Evolutionary conservation across 805 yeast species (phyloP).

Genomic region (Suhomyces faveliae): DNA sequence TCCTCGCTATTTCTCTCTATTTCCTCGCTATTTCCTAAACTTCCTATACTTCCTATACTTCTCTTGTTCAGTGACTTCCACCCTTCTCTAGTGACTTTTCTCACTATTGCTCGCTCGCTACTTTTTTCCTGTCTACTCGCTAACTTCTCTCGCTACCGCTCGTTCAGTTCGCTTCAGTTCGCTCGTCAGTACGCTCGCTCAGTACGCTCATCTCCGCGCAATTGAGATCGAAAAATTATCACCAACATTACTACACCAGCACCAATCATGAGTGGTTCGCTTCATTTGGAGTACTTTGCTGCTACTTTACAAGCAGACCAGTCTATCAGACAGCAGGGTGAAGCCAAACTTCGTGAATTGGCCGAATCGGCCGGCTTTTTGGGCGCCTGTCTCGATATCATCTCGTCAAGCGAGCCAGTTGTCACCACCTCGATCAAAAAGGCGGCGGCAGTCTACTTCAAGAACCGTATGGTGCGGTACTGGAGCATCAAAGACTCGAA

Average conservation of each 20-base stretch:
- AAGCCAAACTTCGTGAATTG: slow-evolving; percentile 58
- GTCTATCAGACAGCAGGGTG: slow-evolving; percentile 63
- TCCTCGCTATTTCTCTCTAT: no score
- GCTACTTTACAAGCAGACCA: slow-evolving; percentile 75
- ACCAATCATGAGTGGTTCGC: slow-evolving; percentile 59
- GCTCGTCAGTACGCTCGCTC: no score
- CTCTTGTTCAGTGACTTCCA: no score
- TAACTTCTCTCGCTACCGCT: not conserved
- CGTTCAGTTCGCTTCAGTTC: no score
- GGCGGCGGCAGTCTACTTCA: slow-evolving; percentile 81
- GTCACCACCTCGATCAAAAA: slow-evolving; percentile 44
- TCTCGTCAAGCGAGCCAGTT: slow-evolving; percentile 43
- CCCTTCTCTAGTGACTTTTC: no score
- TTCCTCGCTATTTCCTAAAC: no score
- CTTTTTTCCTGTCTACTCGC: no score
- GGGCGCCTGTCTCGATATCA: slow-evolving; percentile 78
- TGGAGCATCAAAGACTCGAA: slow-evolving; percentile 46
- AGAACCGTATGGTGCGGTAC: slow-evolving; percentile 63
- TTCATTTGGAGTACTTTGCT: slow-evolving; percentile 70
- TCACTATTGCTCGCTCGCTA: no score
- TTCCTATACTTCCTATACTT: no score
- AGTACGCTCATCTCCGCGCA: no score
- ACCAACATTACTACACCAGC: not conserved
- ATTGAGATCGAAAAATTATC: slow-evolving; percentile 3
- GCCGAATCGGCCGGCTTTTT: slow-evolving; percentile 68